Percentiles rank a stretch among this genome's conserved stretches.
Evolutionary conservation across 192 early-diverging fungal species (phyloP).

Genomic region (Jimgerdemannia flammicorona): DNA sequence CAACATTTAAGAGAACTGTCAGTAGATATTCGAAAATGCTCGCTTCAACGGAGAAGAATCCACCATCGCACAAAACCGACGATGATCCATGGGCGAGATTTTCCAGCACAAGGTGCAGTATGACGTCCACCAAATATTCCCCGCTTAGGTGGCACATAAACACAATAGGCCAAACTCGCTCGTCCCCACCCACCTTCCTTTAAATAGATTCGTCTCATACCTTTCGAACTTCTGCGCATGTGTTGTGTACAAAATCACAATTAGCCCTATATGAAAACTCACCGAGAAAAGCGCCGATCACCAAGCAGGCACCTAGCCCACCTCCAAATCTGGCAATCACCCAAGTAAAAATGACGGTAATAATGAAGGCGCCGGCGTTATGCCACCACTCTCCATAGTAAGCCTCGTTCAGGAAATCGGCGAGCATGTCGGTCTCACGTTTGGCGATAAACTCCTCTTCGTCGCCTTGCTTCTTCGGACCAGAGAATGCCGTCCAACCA

Average conservation of each 20-base stretch:
- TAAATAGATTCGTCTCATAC: neutral
- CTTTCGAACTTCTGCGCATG: neutral
- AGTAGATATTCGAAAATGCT: neutral
- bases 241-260: neutral
- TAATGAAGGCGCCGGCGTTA: slow-evolving; percentile 26
- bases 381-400: slow-evolving; percentile 40
- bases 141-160: too few species aligned
- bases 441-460: slow-evolving; percentile 2
- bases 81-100: too few species aligned
- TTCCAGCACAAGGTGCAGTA: too few species aligned
- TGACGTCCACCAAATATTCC: too few species aligned
- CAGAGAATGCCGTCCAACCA: slow-evolving; percentile 33
- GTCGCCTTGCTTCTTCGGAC: neutral
- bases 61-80: too few species aligned
- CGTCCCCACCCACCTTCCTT: too few species aligned
- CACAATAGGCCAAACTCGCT: too few species aligned
- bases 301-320: slow-evolving; percentile 30
- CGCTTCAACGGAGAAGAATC: too few species aligned
- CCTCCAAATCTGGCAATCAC: slow-evolving; percentile 26
- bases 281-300: slow-evolving; percentile 37
- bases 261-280: neutral
- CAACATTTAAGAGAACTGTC: slow-evolving; percentile 4
- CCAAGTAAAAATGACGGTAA: slow-evolving; percentile 31
- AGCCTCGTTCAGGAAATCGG: slow-evolving; percentile 27
- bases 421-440: slow-evolving; percentile 17